phyloP scores from a whole-genome alignment of 2,329 filamentous ascomycete species.

The Immersiporthe knoxdaviesiana region DNA sequence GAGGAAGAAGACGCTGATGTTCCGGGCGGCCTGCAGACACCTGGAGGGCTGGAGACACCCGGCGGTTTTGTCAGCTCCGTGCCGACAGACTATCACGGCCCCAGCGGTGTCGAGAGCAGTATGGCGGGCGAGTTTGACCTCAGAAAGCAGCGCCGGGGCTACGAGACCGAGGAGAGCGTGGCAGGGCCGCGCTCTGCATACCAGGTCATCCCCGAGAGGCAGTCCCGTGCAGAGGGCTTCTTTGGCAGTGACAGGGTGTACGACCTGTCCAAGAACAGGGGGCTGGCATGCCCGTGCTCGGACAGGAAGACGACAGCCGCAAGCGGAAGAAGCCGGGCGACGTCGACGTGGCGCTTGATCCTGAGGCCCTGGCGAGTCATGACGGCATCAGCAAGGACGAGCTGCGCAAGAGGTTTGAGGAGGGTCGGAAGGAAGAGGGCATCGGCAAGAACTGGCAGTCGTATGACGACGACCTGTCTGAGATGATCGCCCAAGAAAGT shows the following conservation, averaged over 20 bases:
- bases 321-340: constrained; percentile 97
- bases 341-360: constrained; percentile 88
- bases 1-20: constrained; percentile 64
- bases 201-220: constrained; percentile 86
- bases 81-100: constrained; percentile 74
- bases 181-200: constrained; percentile 77
- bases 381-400: constrained; percentile 86
- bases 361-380: constrained; percentile 74
- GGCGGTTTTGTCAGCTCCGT: constrained; percentile 79
- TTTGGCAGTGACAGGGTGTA: constrained; percentile 95
- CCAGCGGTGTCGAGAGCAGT: constrained; percentile 70
- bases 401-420: constrained; percentile 78
- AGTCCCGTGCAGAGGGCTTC: constrained; percentile 86
- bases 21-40: constrained; percentile 70
- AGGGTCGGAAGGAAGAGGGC: constrained; percentile 66
- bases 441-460: constrained; percentile 69
- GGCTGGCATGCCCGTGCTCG: constrained; percentile 70
- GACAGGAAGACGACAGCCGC: constrained; percentile 73
- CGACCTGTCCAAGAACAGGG: constrained; percentile 67
- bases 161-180: constrained; percentile 81
- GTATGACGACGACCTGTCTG: constrained; percentile 81
- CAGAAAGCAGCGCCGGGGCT: constrained; percentile 82
- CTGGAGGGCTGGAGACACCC: constrained; percentile 78
- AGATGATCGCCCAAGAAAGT: constrained; percentile 94
- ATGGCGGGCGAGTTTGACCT: constrained; percentile 88